These are phyloP conservation scores for Prunus mume DNA, from an alignment of 306 rosid genomes.

Conservation along the genomic window DNA sequence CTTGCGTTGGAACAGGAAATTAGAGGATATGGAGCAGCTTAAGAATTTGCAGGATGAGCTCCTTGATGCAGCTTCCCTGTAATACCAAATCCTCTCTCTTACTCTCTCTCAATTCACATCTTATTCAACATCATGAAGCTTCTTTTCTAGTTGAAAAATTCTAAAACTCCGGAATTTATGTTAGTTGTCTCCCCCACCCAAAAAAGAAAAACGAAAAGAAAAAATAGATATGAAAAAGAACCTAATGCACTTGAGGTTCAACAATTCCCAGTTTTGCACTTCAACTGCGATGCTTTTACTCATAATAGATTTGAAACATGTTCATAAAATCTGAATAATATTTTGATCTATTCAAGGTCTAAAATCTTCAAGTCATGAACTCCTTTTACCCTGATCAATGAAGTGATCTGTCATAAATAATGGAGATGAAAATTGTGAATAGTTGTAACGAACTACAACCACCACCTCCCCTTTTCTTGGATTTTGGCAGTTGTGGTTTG, in stretches of 20 bases:
- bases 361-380: neutral
- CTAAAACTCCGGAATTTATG: too few relatives aligned
- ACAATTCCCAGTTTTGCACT: too few relatives aligned
- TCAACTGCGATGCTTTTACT: neutral
- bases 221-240: neutral
- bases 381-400: neutral
- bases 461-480: neutral
- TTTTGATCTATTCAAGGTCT: neutral
- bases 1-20: slow-evolving; percentile 75
- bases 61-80: slow-evolving; percentile 75
- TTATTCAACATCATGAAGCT: neutral
- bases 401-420: neutral
- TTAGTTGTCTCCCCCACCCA: too few relatives aligned
- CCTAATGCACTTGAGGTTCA: too few relatives aligned
- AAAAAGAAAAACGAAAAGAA: too few relatives aligned
- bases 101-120: neutral
- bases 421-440: neutral
- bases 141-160: neutral
- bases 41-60: slow-evolving; percentile 75
- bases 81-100: slow-evolving; percentile 27
- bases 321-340: neutral
- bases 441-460: neutral
- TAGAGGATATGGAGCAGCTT: slow-evolving; percentile 71
- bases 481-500: neutral
- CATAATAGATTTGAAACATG: neutral